phyloP scores from a whole-genome alignment of 805 yeast genomes.

The Saccharomycopsis fibuligera region DNA sequence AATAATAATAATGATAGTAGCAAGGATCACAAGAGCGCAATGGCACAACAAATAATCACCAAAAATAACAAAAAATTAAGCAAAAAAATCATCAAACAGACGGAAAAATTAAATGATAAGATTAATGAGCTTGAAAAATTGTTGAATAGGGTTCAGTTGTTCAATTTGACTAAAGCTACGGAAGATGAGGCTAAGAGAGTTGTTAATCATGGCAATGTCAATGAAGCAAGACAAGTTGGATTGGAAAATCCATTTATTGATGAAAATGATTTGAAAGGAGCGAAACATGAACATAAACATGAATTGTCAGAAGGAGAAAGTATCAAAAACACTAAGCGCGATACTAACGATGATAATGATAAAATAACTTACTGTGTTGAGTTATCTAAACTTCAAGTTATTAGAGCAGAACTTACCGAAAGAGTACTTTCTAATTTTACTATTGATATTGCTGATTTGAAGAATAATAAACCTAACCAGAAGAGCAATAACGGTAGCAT shows the following conservation, averaged over 20 bases:
- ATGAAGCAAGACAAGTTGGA: neutral
- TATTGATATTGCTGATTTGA: constrained; percentile 22
- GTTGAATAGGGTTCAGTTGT: constrained; percentile 5
- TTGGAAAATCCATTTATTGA: constrained; percentile 17
- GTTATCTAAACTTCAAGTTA: constrained; percentile 39
- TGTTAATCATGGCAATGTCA: neutral
- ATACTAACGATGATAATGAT: neutral
- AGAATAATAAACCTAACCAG: neutral
- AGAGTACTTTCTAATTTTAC: constrained; percentile 30
- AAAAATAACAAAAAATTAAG: constrained; percentile 19
- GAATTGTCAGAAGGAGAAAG: too few species aligned
- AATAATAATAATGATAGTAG: neutral
- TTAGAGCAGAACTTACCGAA: constrained; percentile 32
- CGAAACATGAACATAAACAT: too few species aligned
- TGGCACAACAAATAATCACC: constrained; percentile 10
- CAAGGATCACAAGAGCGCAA: neutral
- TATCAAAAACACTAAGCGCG: neutral
- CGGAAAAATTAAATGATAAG: constrained; percentile 24
- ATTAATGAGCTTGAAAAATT: constrained; percentile 24
- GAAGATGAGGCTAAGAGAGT: neutral
- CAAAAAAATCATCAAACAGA: constrained; percentile 23
- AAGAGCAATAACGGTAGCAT: too few species aligned
- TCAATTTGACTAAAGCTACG: neutral
- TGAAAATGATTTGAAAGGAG: neutral
- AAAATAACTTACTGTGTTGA: constrained; percentile 22